Conservation (phyloP, 2,329 filamentous ascomycete genomes). For the Bipolaris sorokiniana region DNA sequence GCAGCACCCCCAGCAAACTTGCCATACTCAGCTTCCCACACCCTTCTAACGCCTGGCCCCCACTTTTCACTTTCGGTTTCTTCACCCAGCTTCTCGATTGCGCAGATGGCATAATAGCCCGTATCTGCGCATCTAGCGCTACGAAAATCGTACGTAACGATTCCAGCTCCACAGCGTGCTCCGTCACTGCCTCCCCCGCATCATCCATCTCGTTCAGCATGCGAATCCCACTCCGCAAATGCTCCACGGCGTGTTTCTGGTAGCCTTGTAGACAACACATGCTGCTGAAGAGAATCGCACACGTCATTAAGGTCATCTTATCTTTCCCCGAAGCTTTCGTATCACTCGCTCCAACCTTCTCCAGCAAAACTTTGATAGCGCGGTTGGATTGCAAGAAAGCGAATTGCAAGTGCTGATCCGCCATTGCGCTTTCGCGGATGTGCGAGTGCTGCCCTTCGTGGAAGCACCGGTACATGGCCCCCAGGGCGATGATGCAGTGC, state of each 20-base stretch:
- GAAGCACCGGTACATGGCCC: conserved; percentile 44
- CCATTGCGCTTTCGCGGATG: conserved; percentile 29
- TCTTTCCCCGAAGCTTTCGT: conserved; percentile 17
- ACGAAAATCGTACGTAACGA: conserved; percentile 40
- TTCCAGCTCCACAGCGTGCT: conserved; percentile 34
- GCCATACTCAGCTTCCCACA: conserved; percentile 6
- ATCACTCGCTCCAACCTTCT: conserved; percentile 7
- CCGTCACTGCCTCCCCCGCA: not conserved
- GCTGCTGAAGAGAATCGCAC: conserved; percentile 40
- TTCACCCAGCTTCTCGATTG: conserved; percentile 32
- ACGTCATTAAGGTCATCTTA: conserved; percentile 41
- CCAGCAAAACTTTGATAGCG: conserved; percentile 33
- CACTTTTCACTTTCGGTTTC: conserved; percentile 18
- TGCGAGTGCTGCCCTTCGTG: conserved; percentile 27
- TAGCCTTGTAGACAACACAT: conserved; percentile 44
- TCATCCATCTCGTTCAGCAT: conserved; percentile 40
- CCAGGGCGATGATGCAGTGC: conserved; percentile 40
- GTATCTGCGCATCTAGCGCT: conserved; percentile 39
- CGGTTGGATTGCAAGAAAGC: conserved; percentile 42
- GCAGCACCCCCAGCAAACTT: conserved; percentile 18
- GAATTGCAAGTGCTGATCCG: conserved; percentile 36
- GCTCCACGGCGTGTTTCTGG: conserved; percentile 34
- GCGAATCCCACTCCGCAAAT: conserved; percentile 40
- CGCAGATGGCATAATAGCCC: conserved; percentile 35
- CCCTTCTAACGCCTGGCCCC: conserved; percentile 1